phyloP scores from a whole-genome alignment of 768 basidiomycete genomes.

The Serendipita sp. region DNA sequence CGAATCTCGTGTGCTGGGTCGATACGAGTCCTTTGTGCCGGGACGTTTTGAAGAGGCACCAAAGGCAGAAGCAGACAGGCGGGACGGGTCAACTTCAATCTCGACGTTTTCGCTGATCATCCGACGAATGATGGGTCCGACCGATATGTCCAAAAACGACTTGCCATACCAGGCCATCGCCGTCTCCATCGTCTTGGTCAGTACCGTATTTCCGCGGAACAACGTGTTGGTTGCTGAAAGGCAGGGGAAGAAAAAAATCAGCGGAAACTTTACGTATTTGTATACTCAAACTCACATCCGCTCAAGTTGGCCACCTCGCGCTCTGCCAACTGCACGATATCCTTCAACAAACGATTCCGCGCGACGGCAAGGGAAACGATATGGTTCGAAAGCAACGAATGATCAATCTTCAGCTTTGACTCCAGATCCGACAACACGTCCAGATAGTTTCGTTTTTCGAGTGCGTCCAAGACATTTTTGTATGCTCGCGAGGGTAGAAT shows the following conservation, averaged over 20 bases:
- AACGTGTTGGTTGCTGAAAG: constrained; percentile 53
- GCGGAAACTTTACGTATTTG: background rate
- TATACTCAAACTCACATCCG: constrained; percentile 17
- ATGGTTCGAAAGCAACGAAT: constrained; percentile 30
- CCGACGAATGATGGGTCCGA: constrained; percentile 51
- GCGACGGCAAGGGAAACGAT: constrained; percentile 55
- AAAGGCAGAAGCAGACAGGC: constrained; percentile 14
- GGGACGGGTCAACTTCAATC: constrained; percentile 69
- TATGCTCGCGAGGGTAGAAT: constrained; percentile 57
- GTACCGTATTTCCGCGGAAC: constrained; percentile 40
- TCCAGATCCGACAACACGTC: constrained; percentile 64
- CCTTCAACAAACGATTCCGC: constrained; percentile 43
- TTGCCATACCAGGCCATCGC: constrained; percentile 74
- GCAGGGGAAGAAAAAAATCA: constrained; percentile 18
- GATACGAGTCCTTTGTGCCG: constrained; percentile 31
- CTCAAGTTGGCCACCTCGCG: constrained; percentile 42
- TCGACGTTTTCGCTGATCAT: constrained; percentile 56
- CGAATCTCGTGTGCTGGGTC: background rate
- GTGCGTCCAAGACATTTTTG: constrained; percentile 24
- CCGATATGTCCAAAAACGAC: constrained; percentile 60
- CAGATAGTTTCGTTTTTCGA: constrained; percentile 44
- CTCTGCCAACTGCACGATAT: constrained; percentile 51
- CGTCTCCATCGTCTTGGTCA: constrained; percentile 51
- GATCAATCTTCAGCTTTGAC: constrained; percentile 46
- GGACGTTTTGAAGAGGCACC: constrained; percentile 28